Evolutionary conservation across 768 basidiomycete species (phyloP).

Genomic region (Gautieria morchelliformis): DNA sequence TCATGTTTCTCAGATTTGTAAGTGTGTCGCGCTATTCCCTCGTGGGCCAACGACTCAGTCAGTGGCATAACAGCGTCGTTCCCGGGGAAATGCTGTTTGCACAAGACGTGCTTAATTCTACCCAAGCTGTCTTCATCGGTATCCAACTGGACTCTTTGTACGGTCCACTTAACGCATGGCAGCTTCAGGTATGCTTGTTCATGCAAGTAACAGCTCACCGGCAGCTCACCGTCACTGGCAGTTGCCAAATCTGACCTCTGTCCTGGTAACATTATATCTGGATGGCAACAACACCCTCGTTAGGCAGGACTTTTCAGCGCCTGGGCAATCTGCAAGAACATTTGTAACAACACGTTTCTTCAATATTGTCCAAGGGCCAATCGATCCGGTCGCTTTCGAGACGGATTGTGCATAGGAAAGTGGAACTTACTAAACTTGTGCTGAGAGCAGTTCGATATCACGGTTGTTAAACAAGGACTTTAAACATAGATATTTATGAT

Average conservation of each 20-base stretch:
- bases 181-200: neutral
- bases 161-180: slow-evolving; percentile 6
- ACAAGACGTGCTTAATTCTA: slow-evolving; percentile 1
- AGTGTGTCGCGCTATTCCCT: neutral
- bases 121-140: slow-evolving; percentile 2
- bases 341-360: slow-evolving; percentile 7
- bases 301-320: slow-evolving; percentile 4
- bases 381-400: slow-evolving; percentile 1
- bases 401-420: neutral
- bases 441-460: too few relatives aligned
- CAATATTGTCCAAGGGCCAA: slow-evolving; percentile 2
- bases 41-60: too few relatives aligned
- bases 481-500: too few relatives aligned
- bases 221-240: neutral
- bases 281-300: slow-evolving; percentile 7
- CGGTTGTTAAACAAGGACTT: too few relatives aligned
- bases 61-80: neutral
- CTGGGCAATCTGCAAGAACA: neutral
- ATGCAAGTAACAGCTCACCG: neutral
- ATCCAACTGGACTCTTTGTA: slow-evolving; percentile 4
- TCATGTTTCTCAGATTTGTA: slow-evolving; percentile 5
- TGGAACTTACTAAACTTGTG: too few relatives aligned
- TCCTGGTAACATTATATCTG: neutral
- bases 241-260: neutral
- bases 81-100: slow-evolving; percentile 2